These are phyloP conservation scores for Gnomoniopsis sp. DNA, from an alignment of 2,329 filamentous ascomycete species.

Conservation along the genomic window DNA sequence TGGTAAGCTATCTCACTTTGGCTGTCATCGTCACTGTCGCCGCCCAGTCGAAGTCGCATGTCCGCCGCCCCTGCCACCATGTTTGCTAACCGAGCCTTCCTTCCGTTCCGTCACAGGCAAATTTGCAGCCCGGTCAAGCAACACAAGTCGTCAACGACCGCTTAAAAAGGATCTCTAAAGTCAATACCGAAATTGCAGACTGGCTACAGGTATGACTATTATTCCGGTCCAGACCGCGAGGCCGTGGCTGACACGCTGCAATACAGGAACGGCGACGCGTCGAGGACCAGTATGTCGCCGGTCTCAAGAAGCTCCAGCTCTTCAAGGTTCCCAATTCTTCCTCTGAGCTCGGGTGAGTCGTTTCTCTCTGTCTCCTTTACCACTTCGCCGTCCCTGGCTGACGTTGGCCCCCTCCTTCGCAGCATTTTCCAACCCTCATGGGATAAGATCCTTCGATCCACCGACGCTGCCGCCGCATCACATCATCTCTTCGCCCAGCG, in stretches of 20 bases:
- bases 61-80: neutral
- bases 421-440: slow-evolving; percentile 90
- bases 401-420: slow-evolving; percentile 12
- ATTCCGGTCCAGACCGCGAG: slow-evolving; percentile 6
- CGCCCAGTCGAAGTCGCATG: neutral
- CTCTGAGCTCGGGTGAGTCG: slow-evolving; percentile 79
- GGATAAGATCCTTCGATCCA: slow-evolving; percentile 79
- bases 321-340: slow-evolving; percentile 71
- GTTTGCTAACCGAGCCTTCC: slow-evolving; percentile 17
- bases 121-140: slow-evolving; percentile 77
- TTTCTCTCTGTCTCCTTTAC: slow-evolving; percentile 11
- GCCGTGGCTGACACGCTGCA: slow-evolving; percentile 18
- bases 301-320: slow-evolving; percentile 75
- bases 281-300: slow-evolving; percentile 84
- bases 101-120: slow-evolving; percentile 53
- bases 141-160: slow-evolving; percentile 80
- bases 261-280: slow-evolving; percentile 83
- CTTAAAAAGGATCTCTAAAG: slow-evolving; percentile 77
- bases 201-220: slow-evolving; percentile 77
- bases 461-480: slow-evolving; percentile 76
- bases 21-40: neutral
- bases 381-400: neutral
- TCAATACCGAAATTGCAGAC: slow-evolving; percentile 91
- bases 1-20: slow-evolving; percentile 56
- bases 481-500: slow-evolving; percentile 77